Base-by-base conservation (phyloP, 495 filamentous ascomycete genomes). In the Penicillium malachiteum region DNA sequence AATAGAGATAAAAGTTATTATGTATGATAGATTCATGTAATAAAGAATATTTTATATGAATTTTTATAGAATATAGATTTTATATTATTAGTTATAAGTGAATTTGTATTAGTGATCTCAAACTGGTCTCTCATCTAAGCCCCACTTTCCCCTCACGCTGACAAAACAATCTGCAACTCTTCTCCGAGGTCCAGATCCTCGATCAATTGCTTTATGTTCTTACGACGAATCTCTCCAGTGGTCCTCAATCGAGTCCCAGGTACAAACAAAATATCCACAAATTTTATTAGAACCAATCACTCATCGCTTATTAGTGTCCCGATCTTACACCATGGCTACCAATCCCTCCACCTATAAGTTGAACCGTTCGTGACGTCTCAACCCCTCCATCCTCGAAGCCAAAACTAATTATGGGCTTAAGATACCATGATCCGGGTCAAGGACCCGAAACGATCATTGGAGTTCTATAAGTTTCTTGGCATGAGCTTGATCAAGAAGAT, bases 381-480 rank as follows among this genome's bases (percentile, higher is more conserved):
- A 26, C 21, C 21, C 21, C 21, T 26, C n/a, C n/a, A n/a, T n/a
- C 21, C 21, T 26, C 21, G 21, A 26, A 26, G 21, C 21, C 21
- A 26, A 1, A 26, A 26, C 21, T 26, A 26, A 26, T 26, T 26
- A 26, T 50, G 54, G 57, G 54, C 45, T 57, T 55, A 59, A 74
- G 75, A 78, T 51, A 67, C 70, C 53, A 96, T 92, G 92, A 73
- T 96, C 62, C 85, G 94, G 71, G 90, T 97, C 68, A 97, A 97
- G 73, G 91, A 98, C 71, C 94, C 94, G 3, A 85, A 92, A 69
- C 81, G 78, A 65, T 96, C 90, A 17, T 86, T 97, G 74, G 89
- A 94, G 62, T 98, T 91, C 79, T 98, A 97, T 72, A 83, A 96
- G 60, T 89, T 91, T 77, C 88, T 98, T 13, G 94, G 94, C 61